phyloP scores from a whole-genome alignment of 805 yeast species.

The Yarrowia bubula region DNA sequence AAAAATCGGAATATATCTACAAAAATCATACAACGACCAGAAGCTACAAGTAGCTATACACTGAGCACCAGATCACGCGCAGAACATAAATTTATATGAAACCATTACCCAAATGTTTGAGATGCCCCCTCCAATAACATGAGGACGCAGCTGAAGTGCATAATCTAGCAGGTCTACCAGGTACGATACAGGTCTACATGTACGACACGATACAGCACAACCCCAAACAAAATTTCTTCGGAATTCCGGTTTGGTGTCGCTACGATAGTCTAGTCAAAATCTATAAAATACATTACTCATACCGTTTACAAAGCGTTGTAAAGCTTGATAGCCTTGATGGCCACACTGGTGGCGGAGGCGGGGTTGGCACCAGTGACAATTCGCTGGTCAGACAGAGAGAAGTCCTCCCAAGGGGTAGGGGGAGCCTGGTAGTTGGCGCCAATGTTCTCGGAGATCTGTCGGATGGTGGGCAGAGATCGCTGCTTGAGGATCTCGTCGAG shows the following conservation, averaged over 20 bases:
- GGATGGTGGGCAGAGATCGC: conserved; percentile 43
- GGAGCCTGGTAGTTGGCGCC: conserved; percentile 52
- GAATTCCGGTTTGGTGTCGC: no score
- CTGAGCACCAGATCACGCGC: no score
- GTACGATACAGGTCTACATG: no score
- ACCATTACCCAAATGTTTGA: not conserved
- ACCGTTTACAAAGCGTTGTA: conserved; percentile 6
- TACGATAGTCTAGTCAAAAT: not conserved
- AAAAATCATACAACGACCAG: no score
- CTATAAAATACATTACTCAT: conserved; percentile 6
- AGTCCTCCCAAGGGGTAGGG: conserved; percentile 53
- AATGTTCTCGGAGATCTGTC: conserved; percentile 31
- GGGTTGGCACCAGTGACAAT: conserved; percentile 69
- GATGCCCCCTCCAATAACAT: no score
- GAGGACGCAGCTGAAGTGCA: no score
- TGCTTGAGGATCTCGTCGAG: conserved; percentile 36
- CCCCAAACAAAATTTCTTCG: no score
- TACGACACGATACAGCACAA: no score
- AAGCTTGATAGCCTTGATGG: conserved; percentile 35
- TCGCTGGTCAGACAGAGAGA: conserved; percentile 55
- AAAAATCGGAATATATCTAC: no score
- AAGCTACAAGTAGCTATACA: no score
- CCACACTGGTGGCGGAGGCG: conserved; percentile 53
- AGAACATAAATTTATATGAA: no score
- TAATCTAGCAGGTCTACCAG: no score